A percentile compares a stretch with the other conserved stretches of the same genome.
Evolutionary conservation across 495 filamentous ascomycete genomes (phyloP).

Genomic region (Rhizodiscina lignyota): DNA sequence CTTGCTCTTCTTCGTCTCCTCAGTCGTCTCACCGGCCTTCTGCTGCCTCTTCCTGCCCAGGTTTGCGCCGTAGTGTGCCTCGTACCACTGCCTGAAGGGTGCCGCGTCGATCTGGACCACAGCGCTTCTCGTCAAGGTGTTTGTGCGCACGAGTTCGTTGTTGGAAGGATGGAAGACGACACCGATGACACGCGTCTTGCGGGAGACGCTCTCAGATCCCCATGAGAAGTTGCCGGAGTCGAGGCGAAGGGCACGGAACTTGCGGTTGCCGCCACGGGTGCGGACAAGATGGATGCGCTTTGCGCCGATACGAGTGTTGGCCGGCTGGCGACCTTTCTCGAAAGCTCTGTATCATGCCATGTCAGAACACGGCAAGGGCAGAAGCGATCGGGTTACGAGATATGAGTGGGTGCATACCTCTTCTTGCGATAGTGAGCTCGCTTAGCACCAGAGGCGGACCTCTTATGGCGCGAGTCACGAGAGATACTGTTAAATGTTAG

Average conservation of each 20-base stretch:
- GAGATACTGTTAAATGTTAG: slow-evolving; percentile 50
- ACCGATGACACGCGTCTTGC: slow-evolving; percentile 96
- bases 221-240: slow-evolving; percentile 99
- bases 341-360: slow-evolving; percentile 53
- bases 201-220: slow-evolving; percentile 91
- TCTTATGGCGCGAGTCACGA: slow-evolving; percentile 98
- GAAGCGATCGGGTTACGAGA: slow-evolving; percentile 27
- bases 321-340: slow-evolving; percentile 97
- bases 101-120: slow-evolving; percentile 97
- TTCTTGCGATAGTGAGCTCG: slow-evolving; percentile 82
- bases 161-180: slow-evolving; percentile 98
- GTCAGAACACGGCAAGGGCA: slow-evolving; percentile 20
- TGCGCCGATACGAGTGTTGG: slow-evolving; percentile 95
- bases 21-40: slow-evolving; percentile 28
- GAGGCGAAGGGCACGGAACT: slow-evolving; percentile 98
- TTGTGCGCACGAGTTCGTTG: slow-evolving; percentile 99
- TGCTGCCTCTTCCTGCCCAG: slow-evolving; percentile 82
- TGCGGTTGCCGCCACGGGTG: slow-evolving; percentile 96
- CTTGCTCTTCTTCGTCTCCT: slow-evolving; percentile 78
- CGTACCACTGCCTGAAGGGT: slow-evolving; percentile 99
- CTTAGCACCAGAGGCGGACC: slow-evolving; percentile 93
- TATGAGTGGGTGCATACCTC: slow-evolving; percentile 57
- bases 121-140: slow-evolving; percentile 97
- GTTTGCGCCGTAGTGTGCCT: slow-evolving; percentile 89
- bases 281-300: slow-evolving; percentile 99